Percentiles rank a stretch among this genome's conserved stretches.
phyloP scores from a whole-genome alignment of 202 grass and related monocot species.

The Zoysia matrella region DNA sequence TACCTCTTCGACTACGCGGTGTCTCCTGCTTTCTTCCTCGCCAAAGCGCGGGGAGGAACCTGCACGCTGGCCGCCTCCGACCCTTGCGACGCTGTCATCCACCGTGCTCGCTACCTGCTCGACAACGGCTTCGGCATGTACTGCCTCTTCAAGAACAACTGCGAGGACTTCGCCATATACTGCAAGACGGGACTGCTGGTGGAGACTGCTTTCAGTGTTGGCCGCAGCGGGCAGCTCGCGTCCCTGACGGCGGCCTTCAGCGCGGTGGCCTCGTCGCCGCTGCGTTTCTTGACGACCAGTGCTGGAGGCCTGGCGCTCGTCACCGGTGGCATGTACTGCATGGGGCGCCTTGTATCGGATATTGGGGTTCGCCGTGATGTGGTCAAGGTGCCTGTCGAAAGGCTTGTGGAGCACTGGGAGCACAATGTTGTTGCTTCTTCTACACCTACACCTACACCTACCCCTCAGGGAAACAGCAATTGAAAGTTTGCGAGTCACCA shows the following conservation, averaged over 20 bases:
- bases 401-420: slow-evolving; percentile 49
- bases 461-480: not conserved
- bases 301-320: slow-evolving; percentile 49
- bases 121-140: slow-evolving; percentile 73
- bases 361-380: slow-evolving; percentile 78
- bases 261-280: slow-evolving; percentile 55
- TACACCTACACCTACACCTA: not conserved
- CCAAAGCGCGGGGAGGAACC: slow-evolving; percentile 82
- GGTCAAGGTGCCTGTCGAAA: slow-evolving; percentile 59
- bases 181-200: slow-evolving; percentile 83
- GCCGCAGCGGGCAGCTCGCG: slow-evolving; percentile 73
- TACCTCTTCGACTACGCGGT: slow-evolving; percentile 73
- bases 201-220: slow-evolving; percentile 60
- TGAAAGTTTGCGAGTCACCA: not conserved
- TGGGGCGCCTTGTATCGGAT: slow-evolving; percentile 67
- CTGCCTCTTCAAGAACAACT: slow-evolving; percentile 90
- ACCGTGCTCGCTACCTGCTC: slow-evolving; percentile 65
- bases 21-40: slow-evolving; percentile 74
- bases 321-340: slow-evolving; percentile 66
- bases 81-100: slow-evolving; percentile 41
- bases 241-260: slow-evolving; percentile 62
- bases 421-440: not conserved
- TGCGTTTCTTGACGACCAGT: slow-evolving; percentile 75
- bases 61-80: slow-evolving; percentile 81
- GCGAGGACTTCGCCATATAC: slow-evolving; percentile 91